phyloP scores from a whole-genome alignment of 169 alveolate species.

The Eimeria praecox region DNA sequence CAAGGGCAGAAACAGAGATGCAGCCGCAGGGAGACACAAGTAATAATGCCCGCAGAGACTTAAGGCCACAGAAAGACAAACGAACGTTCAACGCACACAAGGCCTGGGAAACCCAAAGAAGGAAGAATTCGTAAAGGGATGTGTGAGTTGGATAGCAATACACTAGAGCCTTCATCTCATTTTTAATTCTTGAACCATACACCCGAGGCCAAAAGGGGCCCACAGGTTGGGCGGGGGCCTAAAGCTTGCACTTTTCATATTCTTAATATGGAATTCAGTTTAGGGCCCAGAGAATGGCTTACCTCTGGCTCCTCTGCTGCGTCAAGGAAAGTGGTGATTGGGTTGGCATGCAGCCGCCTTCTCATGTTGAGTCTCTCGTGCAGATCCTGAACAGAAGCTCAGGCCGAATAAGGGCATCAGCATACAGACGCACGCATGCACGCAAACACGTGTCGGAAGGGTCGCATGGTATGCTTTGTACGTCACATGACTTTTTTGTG shows the following conservation, averaged over 20 bases:
- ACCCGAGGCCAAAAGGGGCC: background rate
- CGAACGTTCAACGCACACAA: background rate
- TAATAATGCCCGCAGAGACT: background rate
- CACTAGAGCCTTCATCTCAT: too few species aligned
- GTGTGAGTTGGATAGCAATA: background rate
- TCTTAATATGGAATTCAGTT: background rate
- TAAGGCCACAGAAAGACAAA: background rate
- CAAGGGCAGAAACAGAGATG: background rate
- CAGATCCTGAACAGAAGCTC: conserved; percentile 8
- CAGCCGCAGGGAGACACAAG: background rate
- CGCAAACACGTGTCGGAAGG: background rate
- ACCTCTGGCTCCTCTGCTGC: conserved; percentile 40
- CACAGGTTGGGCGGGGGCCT: background rate
- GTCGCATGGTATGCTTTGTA: background rate
- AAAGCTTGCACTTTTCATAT: background rate
- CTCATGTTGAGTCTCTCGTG: conserved; percentile 39
- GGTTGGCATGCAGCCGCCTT: background rate
- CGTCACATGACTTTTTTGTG: background rate
- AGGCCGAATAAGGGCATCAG: background rate
- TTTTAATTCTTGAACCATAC: too few species aligned
- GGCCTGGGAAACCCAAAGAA: background rate
- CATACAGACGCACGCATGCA: background rate
- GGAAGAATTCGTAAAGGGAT: background rate
- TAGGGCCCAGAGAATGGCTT: background rate
- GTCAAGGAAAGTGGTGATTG: conserved; percentile 1